A percentile compares a stretch with the other conserved stretches of the same genome.
Evolutionary conservation across 805 yeast species (phyloP).

Genomic region (Starmerella sirachaensis): DNA sequence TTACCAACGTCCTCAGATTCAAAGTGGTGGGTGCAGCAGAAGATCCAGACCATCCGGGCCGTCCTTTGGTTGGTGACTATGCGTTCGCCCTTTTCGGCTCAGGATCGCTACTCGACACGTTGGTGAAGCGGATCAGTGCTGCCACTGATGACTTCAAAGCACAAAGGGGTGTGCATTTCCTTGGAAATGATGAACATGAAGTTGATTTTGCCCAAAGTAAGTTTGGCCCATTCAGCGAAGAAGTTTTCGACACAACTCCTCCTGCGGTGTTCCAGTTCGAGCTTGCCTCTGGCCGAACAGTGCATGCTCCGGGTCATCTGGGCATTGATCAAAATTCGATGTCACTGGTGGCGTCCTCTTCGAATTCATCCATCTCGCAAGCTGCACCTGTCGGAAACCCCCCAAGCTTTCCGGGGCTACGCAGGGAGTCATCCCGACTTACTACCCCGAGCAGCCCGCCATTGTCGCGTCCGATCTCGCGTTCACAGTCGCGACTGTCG

Average conservation of each 20-base stretch:
- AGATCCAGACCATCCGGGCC: background rate
- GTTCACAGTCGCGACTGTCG: background rate
- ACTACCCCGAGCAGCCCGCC: background rate
- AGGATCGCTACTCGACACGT: background rate
- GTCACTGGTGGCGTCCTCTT: too few relatives aligned
- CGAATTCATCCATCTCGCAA: too few relatives aligned
- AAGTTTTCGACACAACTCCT: constrained; percentile 16
- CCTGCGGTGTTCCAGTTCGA: constrained; percentile 3
- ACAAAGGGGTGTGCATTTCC: constrained; percentile 2
- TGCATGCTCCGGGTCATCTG: constrained; percentile 1
- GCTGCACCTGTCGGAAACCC: too few relatives aligned
- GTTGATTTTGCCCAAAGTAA: background rate
- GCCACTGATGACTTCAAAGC: constrained; percentile 5
- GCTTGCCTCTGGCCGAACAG: background rate
- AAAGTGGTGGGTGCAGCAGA: constrained; percentile 4
- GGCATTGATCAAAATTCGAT: too few relatives aligned
- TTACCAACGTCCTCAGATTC: constrained; percentile 35
- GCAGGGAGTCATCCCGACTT: too few relatives aligned
- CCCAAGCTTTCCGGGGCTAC: too few relatives aligned
- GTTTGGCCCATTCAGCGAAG: constrained; percentile 9
- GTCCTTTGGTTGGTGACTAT: constrained; percentile 6
- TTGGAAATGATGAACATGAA: background rate
- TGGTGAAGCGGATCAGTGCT: background rate
- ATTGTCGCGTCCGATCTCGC: background rate
- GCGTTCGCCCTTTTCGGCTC: constrained; percentile 16